A percentile compares a stretch with the other conserved stretches of the same genome.
These are phyloP conservation scores for Smittium culicis DNA, from an alignment of 371 early-diverging fungal genomes.

Conservation along the genomic window DNA sequence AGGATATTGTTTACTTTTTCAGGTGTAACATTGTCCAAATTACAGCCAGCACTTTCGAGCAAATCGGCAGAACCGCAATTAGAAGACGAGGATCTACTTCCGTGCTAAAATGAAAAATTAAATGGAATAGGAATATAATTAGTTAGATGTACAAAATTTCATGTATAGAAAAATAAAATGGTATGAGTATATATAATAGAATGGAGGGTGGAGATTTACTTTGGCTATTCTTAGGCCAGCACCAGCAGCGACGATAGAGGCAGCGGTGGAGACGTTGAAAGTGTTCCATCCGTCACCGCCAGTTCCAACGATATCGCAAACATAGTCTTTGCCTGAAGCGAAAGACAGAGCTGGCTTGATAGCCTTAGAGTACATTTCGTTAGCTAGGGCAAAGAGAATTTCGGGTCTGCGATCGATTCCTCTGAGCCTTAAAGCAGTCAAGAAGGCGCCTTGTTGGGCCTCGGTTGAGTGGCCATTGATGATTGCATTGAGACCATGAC, in stretches of 20 bases:
- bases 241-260: conserved; percentile 82
- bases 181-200: not conserved
- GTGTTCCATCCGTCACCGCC: conserved; percentile 97
- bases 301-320: conserved; percentile 92
- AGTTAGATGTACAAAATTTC: too few relatives aligned
- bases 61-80: conserved; percentile 88
- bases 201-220: conserved; percentile 12
- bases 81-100: conserved; percentile 87
- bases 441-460: conserved; percentile 76
- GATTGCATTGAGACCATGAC: conserved; percentile 48
- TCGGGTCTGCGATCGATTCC: conserved; percentile 58
- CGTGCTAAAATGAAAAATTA: conserved; percentile 51
- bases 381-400: conserved; percentile 63
- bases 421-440: conserved; percentile 54
- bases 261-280: conserved; percentile 88
- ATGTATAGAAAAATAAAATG: too few relatives aligned
- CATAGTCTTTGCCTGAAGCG: conserved; percentile 6
- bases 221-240: conserved; percentile 88
- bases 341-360: conserved; percentile 36
- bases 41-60: conserved; percentile 69
- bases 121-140: too few relatives aligned
- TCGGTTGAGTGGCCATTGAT: conserved; percentile 59
- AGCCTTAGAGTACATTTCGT: conserved; percentile 47
- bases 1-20: conserved; percentile 48
- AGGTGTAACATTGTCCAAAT: conserved; percentile 48